These are phyloP conservation scores for Tulasnella calospora DNA, from an alignment of 768 basidiomycete genomes.

Conservation along the genomic window DNA sequence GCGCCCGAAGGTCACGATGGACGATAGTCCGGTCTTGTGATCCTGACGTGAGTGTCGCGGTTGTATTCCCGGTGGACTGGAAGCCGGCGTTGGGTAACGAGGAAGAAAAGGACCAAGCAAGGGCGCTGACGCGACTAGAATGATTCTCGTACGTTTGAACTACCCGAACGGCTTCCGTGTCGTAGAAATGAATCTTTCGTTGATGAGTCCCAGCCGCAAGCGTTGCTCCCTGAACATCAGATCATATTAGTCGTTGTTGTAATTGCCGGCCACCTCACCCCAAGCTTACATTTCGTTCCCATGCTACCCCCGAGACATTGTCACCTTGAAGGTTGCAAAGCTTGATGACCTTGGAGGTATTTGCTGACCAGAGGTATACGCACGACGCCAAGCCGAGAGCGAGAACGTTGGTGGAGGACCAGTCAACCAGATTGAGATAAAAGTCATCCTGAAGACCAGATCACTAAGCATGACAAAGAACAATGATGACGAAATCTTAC, in stretches of 20 bases:
- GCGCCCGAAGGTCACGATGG: slow-evolving; percentile 86
- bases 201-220: slow-evolving; percentile 90
- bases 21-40: slow-evolving; percentile 86
- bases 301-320: slow-evolving; percentile 80
- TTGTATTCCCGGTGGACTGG: slow-evolving; percentile 25
- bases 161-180: slow-evolving; percentile 68
- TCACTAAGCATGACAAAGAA: background rate
- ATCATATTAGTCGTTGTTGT: background rate
- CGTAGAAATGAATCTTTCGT: slow-evolving; percentile 89
- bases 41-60: slow-evolving; percentile 79
- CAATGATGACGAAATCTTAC: slow-evolving; percentile 32
- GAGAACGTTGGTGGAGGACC: slow-evolving; percentile 92
- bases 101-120: slow-evolving; percentile 72
- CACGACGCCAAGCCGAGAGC: slow-evolving; percentile 88
- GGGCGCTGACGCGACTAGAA: slow-evolving; percentile 79
- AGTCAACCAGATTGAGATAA: slow-evolving; percentile 96
- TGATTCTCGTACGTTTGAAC: slow-evolving; percentile 87
- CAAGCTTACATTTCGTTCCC: slow-evolving; percentile 69
- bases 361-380: slow-evolving; percentile 96
- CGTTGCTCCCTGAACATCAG: slow-evolving; percentile 56
- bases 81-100: slow-evolving; percentile 13
- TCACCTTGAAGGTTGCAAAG: slow-evolving; percentile 78
- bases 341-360: slow-evolving; percentile 87
- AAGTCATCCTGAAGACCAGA: slow-evolving; percentile 65
- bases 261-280: background rate